Conservation (phyloP, 1,139 yeast species). For the Lodderomyces jiufengensis region DNA sequence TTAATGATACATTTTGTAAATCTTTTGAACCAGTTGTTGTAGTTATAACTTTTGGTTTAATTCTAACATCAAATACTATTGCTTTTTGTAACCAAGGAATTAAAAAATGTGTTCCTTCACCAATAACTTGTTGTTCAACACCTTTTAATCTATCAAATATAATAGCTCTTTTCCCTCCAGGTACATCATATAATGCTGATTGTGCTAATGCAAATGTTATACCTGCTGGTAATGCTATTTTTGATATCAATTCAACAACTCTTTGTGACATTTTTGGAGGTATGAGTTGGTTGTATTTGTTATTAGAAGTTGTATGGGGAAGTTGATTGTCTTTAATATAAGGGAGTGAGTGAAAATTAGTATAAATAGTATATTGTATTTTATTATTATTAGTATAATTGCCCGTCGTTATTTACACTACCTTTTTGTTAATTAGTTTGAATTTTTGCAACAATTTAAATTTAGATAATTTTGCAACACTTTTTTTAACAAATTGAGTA, state of each 20-base stretch:
- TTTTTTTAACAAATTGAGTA: background rate
- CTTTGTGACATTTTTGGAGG: constrained; percentile 30
- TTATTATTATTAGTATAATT: too few relatives aligned
- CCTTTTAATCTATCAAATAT: constrained; percentile 90
- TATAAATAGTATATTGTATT: too few relatives aligned
- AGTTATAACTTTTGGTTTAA: constrained; percentile 86
- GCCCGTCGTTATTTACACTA: too few relatives aligned
- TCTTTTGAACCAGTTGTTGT: constrained; percentile 97
- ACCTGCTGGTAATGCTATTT: constrained; percentile 69
- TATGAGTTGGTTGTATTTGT: too few relatives aligned
- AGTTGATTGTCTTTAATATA: too few relatives aligned
- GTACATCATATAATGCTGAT: constrained; percentile 83
- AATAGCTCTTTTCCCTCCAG: constrained; percentile 94
- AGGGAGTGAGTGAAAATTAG: too few relatives aligned
- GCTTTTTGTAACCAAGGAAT: constrained; percentile 97
- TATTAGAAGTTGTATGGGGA: too few relatives aligned
- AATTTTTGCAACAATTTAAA: background rate
- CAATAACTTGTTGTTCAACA: constrained; percentile 79
- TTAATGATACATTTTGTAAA: constrained; percentile 90
- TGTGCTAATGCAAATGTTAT: constrained; percentile 63
- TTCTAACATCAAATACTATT: constrained; percentile 84
- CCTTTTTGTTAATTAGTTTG: too few relatives aligned
- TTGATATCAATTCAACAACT: constrained; percentile 37
- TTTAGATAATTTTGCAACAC: background rate
- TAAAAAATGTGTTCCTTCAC: constrained; percentile 95